These are phyloP conservation scores for Geotrichum histeridarum DNA, from an alignment of 1,139 yeast species.

Conservation along the genomic window DNA sequence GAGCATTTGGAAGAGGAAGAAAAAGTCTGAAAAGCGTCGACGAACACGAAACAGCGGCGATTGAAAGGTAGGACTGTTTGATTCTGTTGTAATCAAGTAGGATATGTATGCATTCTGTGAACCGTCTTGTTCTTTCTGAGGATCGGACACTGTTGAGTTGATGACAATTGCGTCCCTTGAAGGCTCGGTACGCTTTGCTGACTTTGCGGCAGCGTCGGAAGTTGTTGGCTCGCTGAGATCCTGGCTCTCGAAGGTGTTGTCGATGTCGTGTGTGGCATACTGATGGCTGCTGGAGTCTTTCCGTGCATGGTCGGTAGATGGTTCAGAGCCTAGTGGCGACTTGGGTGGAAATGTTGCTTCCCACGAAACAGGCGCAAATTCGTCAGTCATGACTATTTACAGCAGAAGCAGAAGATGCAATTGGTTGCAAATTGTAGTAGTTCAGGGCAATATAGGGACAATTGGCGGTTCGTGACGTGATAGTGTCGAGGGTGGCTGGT, in stretches of 20 bases:
- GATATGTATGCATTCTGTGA: slow-evolving; percentile 72
- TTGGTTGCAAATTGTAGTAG: background rate
- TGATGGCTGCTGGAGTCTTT: background rate
- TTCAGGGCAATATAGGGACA: background rate
- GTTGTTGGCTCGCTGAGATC: background rate
- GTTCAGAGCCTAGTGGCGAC: slow-evolving; percentile 9
- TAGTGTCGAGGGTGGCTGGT: too few species aligned
- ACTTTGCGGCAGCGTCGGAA: background rate
- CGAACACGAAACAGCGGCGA: slow-evolving; percentile 52
- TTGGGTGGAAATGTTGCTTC: slow-evolving; percentile 6
- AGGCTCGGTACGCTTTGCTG: background rate
- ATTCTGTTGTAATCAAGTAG: slow-evolving; percentile 64
- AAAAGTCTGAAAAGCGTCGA: slow-evolving; percentile 78
- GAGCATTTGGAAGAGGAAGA: slow-evolving; percentile 68
- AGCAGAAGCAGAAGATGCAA: background rate
- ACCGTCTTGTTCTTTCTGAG: slow-evolving; percentile 75
- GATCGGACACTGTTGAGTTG: slow-evolving; percentile 51
- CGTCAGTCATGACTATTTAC: slow-evolving; percentile 12
- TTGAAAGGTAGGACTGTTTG: slow-evolving; percentile 45
- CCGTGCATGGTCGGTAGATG: background rate
- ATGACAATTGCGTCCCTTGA: slow-evolving; percentile 18
- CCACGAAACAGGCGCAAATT: slow-evolving; percentile 17
- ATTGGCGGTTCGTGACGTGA: too few species aligned
- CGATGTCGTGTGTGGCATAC: background rate
- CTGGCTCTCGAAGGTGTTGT: background rate